Evolutionary conservation across 2,329 filamentous ascomycete species (phyloP), one percentile per base, ranked within the genome.

Genomic region (Rachicladosporium sp.): DNA sequence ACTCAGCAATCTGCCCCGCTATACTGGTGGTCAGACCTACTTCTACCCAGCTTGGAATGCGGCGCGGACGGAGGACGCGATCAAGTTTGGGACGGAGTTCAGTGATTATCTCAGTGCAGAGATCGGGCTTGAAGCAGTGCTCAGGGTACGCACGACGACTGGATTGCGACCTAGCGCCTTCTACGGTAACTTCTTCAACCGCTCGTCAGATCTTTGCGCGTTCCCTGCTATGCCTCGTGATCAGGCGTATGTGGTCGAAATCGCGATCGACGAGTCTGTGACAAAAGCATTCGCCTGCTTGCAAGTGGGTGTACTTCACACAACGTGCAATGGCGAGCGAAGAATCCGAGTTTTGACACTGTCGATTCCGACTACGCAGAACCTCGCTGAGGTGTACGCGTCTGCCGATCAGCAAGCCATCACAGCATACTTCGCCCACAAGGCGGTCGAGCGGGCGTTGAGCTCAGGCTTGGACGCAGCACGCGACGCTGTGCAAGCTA

Each of bases 101-200:
- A 93, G 87, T 55, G 89, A 96, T 57, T 94, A 91, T 56, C 69
- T 98, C n/a, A 95, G 88, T 7, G 80, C 88, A 1, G 91, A 98
- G 62, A 95, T 98, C 56, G 91, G 89, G 1, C 67, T 98, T 29
- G 91, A 98, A 64, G 91, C 91, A 33, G 91, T 98, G 29, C 79
- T 98, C 41, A 82, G 91, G 58, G 91, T 98, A 30, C 81, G 91
- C 49, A 91, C 91, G n/a, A 95, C 88, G 2, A 96, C 88, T 13
- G 91, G 91, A 38, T 67, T 98, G 43, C 79, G 91, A 40, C 96
- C 96, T 83, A 94, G 80, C 66, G 88, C 89, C 2, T 98, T 98
- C 66, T 98, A 96, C 62, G 91, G 91, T 50, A 98, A 98, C 68
- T 98, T 98, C 66, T 98, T 98, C 73, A 98, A 96, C 69, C 77